A percentile compares a stretch with the other conserved stretches of the same genome.
Conservation (phyloP, 495 filamentous ascomycete genomes). For the Aspergillus incahuasiensis region DNA sequence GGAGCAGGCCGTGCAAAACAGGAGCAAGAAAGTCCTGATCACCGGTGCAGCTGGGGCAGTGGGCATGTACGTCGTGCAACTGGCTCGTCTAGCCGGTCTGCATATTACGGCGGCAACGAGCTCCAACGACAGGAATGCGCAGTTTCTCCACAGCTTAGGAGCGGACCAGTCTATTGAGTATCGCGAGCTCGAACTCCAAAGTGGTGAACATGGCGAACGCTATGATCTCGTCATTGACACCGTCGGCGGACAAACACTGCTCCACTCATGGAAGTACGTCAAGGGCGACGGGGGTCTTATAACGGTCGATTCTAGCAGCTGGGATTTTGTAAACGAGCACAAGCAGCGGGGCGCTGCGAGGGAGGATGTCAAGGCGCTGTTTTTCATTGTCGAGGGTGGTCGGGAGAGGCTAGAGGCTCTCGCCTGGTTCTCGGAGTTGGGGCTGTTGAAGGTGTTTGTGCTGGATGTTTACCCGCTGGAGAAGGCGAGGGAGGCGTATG, state of each 20-base stretch:
- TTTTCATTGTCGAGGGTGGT: constrained; percentile 31
- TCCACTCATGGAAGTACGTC: constrained; percentile 23
- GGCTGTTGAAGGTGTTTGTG: constrained; percentile 25
- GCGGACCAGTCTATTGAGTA: constrained; percentile 32
- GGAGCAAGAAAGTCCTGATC: constrained; percentile 19
- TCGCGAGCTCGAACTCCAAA: constrained; percentile 7
- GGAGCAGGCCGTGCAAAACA: neutral
- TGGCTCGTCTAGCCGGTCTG: constrained; percentile 23
- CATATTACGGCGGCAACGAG: constrained; percentile 27
- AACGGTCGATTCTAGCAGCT: constrained; percentile 32
- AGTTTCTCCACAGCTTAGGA: constrained; percentile 25
- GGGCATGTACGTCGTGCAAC: constrained; percentile 32
- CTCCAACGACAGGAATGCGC: constrained; percentile 25
- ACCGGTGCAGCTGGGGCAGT: constrained; percentile 34
- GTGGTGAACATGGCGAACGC: neutral
- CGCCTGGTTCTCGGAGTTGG: constrained; percentile 17
- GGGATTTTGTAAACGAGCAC: constrained; percentile 37
- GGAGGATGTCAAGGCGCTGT: constrained; percentile 23
- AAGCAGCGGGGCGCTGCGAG: constrained; percentile 11
- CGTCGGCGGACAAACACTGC: constrained; percentile 29
- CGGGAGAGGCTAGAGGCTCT: constrained; percentile 15
- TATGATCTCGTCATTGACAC: constrained; percentile 35
- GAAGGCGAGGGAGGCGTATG: constrained; percentile 28
- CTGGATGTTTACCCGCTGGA: constrained; percentile 20
- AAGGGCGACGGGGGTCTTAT: constrained; percentile 22